Percentiles rank a stretch among this genome's conserved stretches.
phyloP scores from a whole-genome alignment of 225 moss, liverwort and hornwort genomes.

The Straminergon stramineum region DNA sequence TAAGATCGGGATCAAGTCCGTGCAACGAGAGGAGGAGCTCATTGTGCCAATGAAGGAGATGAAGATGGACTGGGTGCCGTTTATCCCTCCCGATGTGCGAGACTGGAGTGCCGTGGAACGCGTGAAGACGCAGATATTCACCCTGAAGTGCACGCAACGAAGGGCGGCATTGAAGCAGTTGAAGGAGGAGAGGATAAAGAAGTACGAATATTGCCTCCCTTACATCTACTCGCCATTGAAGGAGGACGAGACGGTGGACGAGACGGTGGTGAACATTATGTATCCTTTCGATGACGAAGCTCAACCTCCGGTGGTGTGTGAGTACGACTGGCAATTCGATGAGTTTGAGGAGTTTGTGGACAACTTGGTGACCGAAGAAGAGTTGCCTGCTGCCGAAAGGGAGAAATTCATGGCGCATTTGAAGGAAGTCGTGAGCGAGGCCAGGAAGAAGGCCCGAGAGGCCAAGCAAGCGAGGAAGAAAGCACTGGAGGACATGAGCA shows the following conservation, averaged over 20 bases:
- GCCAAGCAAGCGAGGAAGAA: slow-evolving; percentile 61
- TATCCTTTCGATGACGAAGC: slow-evolving; percentile 79
- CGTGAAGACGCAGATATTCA: slow-evolving; percentile 70
- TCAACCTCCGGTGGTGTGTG: slow-evolving; percentile 73
- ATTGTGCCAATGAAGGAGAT: slow-evolving; percentile 97
- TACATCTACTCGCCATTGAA: slow-evolving; percentile 84
- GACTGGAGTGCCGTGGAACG: slow-evolving; percentile 76
- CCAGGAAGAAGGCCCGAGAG: slow-evolving; percentile 53
- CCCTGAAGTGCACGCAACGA: slow-evolving; percentile 82
- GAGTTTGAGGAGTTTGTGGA: slow-evolving; percentile 65
- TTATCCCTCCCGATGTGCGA: slow-evolving; percentile 63
- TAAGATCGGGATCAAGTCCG: slow-evolving; percentile 91
- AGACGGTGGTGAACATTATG: slow-evolving; percentile 74
- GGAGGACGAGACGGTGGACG: slow-evolving; percentile 69
- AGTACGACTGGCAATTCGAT: slow-evolving; percentile 89
- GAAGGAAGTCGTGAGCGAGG: slow-evolving; percentile 41
- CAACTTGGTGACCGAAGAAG: slow-evolving; percentile 54
- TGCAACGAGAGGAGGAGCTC: slow-evolving; percentile 84
- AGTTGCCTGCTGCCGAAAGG: slow-evolving; percentile 46
- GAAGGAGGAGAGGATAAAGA: slow-evolving; percentile 80
- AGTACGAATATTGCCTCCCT: slow-evolving; percentile 93
- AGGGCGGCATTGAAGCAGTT: slow-evolving; percentile 84
- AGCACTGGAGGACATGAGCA: slow-evolving; percentile 75
- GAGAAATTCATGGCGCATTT: slow-evolving; percentile 68
- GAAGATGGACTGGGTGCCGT: slow-evolving; percentile 98